Conservation (phyloP, 495 filamentous ascomycete genomes). For the Aspergillus indologenus region DNA sequence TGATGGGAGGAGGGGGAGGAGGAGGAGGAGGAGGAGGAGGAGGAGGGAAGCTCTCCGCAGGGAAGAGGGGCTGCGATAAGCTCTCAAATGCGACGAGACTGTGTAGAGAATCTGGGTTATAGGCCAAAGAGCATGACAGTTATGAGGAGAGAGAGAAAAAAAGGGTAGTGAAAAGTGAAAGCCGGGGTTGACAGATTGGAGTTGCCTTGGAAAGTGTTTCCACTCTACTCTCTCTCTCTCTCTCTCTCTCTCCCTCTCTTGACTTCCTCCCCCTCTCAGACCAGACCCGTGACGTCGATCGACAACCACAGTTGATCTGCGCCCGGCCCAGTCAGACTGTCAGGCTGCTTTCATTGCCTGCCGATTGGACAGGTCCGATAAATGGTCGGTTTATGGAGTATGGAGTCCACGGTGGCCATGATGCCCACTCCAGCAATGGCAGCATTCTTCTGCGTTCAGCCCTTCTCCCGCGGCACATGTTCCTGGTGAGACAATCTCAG, state of each 20-base stretch:
- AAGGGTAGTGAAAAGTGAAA: not conserved
- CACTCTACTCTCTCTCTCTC: not conserved
- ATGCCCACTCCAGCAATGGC: too few species aligned
- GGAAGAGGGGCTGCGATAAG: constrained; percentile 4
- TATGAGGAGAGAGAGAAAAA: not conserved
- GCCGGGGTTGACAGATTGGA: not conserved
- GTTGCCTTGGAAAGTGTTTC: not conserved
- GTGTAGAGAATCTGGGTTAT: not conserved
- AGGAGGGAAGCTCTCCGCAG: constrained; percentile 13
- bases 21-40: constrained; percentile 12
- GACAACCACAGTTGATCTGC: not conserved
- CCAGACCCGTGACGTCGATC: constrained; percentile 13
- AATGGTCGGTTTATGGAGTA: not conserved
- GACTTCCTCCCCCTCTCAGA: not conserved
- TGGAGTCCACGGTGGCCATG: too few species aligned
- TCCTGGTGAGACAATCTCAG: not conserved
- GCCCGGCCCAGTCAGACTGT: not conserved
- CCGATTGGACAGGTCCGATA: constrained; percentile 10
- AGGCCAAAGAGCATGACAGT: not conserved
- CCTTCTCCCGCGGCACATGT: not conserved
- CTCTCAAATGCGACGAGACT: not conserved
- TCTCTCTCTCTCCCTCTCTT: not conserved
- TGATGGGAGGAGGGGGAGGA: constrained; percentile 19
- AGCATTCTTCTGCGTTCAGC: not conserved
- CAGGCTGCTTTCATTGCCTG: not conserved